Conservation (phyloP, 495 filamentous ascomycete genomes). For the Penicillium coffeae region DNA sequence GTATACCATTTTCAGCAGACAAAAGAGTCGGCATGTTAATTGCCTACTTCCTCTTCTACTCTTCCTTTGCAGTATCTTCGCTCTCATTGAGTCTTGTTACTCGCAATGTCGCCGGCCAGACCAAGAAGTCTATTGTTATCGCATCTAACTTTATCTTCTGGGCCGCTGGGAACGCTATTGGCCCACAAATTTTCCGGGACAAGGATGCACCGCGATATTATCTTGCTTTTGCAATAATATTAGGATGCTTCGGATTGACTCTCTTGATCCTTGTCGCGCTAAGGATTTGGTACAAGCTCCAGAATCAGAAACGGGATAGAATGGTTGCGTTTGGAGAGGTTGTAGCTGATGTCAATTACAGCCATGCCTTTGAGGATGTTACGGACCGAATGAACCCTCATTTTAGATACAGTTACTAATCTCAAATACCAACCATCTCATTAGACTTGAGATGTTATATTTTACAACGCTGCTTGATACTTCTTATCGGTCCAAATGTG, state of each 20-base stretch:
- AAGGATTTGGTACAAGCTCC: constrained; percentile 23
- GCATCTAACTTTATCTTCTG: constrained; percentile 40
- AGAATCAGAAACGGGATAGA: constrained; percentile 33
- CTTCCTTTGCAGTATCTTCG: constrained; percentile 50
- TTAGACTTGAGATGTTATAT: too few species aligned
- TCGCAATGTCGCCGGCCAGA: constrained; percentile 63
- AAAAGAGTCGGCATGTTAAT: constrained; percentile 51
- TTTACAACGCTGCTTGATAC: too few species aligned
- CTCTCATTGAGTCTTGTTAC: constrained; percentile 53
- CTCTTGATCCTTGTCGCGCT: constrained; percentile 26
- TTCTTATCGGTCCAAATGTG: too few species aligned
- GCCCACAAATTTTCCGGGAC: constrained; percentile 43
- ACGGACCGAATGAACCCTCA: constrained; percentile 42
- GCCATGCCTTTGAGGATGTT: constrained; percentile 41
- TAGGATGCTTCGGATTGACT: constrained; percentile 32
- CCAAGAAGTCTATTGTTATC: constrained; percentile 54
- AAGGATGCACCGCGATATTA: constrained; percentile 34
- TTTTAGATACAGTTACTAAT: constrained; percentile 31
- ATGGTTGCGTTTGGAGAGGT: constrained; percentile 24
- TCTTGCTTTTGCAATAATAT: constrained; percentile 33
- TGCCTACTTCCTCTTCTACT: constrained; percentile 57
- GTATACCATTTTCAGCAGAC: constrained; percentile 16
- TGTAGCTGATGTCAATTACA: constrained; percentile 20
- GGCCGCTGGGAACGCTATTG: constrained; percentile 37
- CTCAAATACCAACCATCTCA: too few species aligned